Evolutionary conservation across 306 rosid species (phyloP).

Genomic region (Biancaea sappan): DNA sequence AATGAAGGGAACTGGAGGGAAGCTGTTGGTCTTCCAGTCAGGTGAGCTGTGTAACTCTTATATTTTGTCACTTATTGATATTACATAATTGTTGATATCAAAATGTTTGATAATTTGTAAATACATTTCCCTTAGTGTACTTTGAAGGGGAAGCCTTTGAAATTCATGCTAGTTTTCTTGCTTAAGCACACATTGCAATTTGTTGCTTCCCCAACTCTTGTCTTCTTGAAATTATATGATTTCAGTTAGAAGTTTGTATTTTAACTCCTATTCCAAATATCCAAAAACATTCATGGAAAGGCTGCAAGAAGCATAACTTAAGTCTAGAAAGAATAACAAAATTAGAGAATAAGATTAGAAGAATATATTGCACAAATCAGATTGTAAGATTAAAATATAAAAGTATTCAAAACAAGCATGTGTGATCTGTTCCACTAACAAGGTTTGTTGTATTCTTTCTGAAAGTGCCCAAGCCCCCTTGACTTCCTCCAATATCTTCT

Average conservation of each 20-base stretch:
- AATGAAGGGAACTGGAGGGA: conserved; percentile 92
- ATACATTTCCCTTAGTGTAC: background rate
- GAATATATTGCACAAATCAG: background rate
- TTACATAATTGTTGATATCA: conserved; percentile 19
- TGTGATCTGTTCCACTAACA: background rate
- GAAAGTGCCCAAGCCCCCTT: conserved; percentile 6
- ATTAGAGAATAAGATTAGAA: background rate
- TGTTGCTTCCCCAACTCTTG: conserved; percentile 3
- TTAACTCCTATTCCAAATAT: background rate
- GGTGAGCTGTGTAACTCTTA: conserved; percentile 57
- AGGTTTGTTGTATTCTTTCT: background rate
- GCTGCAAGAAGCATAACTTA: background rate
- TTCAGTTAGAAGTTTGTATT: conserved; percentile 8
- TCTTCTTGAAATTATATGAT: conserved; percentile 5
- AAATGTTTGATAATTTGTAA: background rate
- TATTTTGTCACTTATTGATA: background rate
- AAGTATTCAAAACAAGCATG: background rate
- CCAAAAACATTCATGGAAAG: conserved; percentile 16
- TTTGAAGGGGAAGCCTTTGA: conserved; percentile 1
- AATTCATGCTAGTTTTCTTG: background rate
- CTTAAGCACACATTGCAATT: conserved; percentile 1
- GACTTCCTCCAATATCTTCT: conserved; percentile 3
- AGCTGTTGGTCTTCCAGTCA: conserved; percentile 93
- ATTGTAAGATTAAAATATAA: background rate
- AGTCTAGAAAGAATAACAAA: background rate